A percentile compares a stretch with the other conserved stretches of the same genome.
phyloP scores from a whole-genome alignment of 1,284 basidiomycete genomes.

The Leccinum angustisporum region DNA sequence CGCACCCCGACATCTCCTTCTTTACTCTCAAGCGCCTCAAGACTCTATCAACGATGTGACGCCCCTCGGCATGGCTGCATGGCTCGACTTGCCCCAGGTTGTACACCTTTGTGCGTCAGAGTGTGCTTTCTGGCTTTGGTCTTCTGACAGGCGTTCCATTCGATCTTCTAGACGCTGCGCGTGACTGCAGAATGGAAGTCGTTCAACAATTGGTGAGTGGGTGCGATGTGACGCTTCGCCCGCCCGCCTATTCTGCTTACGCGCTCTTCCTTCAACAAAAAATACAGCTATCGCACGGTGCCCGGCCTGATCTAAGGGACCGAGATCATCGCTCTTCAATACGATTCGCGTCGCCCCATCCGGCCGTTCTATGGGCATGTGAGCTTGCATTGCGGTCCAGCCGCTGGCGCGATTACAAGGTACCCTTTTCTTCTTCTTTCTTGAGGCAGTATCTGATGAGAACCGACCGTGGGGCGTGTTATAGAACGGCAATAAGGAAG shows the following conservation, averaged over 20 bases:
- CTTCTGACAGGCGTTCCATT: slow-evolving; percentile 6
- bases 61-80: slow-evolving; percentile 71
- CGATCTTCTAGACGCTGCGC: slow-evolving; percentile 57
- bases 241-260: slow-evolving; percentile 9
- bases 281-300: slow-evolving; percentile 39
- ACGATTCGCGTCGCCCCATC: slow-evolving; percentile 62
- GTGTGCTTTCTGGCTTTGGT: slow-evolving; percentile 4
- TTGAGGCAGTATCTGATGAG: neutral
- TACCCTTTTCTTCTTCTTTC: slow-evolving; percentile 27
- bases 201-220: slow-evolving; percentile 59
- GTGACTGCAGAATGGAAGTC: slow-evolving; percentile 65
- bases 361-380: slow-evolving; percentile 63
- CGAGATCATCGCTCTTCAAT: slow-evolving; percentile 65
- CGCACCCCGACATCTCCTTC: slow-evolving; percentile 56
- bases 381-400: slow-evolving; percentile 62
- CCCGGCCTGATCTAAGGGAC: slow-evolving; percentile 69
- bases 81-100: slow-evolving; percentile 60
- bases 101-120: slow-evolving; percentile 60
- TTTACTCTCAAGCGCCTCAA: slow-evolving; percentile 69
- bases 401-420: slow-evolving; percentile 57
- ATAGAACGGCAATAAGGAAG: slow-evolving; percentile 35
- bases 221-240: neutral
- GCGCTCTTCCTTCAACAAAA: neutral
- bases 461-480: slow-evolving; percentile 8
- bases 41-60: slow-evolving; percentile 66